Percentiles rank a stretch among this genome's conserved stretches.
Conservation (phyloP, 148 eudicot genomes). For the Nepenthes gracilis region DNA sequence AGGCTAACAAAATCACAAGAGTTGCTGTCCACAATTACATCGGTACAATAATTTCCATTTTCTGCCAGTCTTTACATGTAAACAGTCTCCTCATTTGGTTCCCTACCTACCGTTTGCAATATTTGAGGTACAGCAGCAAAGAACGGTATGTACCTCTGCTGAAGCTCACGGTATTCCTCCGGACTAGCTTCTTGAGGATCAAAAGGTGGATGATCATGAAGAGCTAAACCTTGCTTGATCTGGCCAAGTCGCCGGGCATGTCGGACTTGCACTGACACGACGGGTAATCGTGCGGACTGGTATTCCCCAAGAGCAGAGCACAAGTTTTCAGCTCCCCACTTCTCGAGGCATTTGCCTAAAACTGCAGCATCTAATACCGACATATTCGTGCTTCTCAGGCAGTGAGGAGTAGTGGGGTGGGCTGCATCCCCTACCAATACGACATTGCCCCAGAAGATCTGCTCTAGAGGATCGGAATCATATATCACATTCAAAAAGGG, state of each 20-base stretch:
- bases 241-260: conserved; percentile 60
- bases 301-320: conserved; percentile 46
- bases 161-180: conserved; percentile 45
- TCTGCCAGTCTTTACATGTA: no score
- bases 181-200: conserved; percentile 29
- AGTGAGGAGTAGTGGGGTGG: conserved; percentile 88
- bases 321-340: conserved; percentile 40
- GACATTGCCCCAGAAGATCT: conserved; percentile 51
- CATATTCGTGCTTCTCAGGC: conserved; percentile 92
- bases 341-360: conserved; percentile 58
- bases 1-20: no score
- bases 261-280: conserved; percentile 45
- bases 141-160: conserved; percentile 56
- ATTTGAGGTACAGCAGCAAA: conserved; percentile 37
- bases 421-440: conserved; percentile 86
- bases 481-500: conserved; percentile 79
- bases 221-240: conserved; percentile 64
- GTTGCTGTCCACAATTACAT: no score
- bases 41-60: no score
- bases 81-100: no score
- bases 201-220: conserved; percentile 27
- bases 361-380: conserved; percentile 71
- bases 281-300: conserved; percentile 49
- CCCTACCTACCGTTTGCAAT: not conserved
- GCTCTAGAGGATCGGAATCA: conserved; percentile 60